Evolutionary conservation across 179 eudicot genomes (phyloP).

Genomic region (Gypsophila paniculata): DNA sequence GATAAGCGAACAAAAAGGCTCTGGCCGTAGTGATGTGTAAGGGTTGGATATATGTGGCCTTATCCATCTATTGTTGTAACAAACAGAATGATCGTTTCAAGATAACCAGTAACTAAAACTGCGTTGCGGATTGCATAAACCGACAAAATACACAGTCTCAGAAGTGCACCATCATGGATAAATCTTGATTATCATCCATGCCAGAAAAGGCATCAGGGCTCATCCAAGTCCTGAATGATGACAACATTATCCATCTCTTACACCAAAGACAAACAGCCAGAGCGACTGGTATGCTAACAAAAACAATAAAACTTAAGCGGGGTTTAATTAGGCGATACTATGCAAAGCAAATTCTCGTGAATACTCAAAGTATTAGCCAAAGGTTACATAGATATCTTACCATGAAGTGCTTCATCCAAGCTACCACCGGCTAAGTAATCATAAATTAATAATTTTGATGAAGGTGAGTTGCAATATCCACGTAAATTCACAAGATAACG

Average conservation of each 20-base stretch:
- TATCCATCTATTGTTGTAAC: no score
- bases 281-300: not conserved
- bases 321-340: not conserved
- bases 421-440: constrained; percentile 92
- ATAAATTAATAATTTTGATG: constrained; percentile 77
- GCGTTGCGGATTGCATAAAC: no score
- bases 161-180: not conserved
- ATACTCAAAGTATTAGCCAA: not conserved
- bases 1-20: no score
- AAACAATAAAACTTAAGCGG: not conserved
- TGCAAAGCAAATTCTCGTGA: not conserved
- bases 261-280: constrained; percentile 7
- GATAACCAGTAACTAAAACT: no score
- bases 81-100: no score
- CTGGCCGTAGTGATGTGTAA: no score
- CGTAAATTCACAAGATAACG: constrained; percentile 83
- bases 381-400: constrained; percentile 37
- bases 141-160: no score
- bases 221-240: not conserved
- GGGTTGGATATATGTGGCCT: no score
- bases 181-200: not conserved
- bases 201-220: not conserved
- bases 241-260: constrained; percentile 8
- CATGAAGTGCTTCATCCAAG: constrained; percentile 95
- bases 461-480: constrained; percentile 95